Evolutionary conservation across 495 filamentous ascomycete species (phyloP).

Genomic region (Lepidopterella palustris): DNA sequence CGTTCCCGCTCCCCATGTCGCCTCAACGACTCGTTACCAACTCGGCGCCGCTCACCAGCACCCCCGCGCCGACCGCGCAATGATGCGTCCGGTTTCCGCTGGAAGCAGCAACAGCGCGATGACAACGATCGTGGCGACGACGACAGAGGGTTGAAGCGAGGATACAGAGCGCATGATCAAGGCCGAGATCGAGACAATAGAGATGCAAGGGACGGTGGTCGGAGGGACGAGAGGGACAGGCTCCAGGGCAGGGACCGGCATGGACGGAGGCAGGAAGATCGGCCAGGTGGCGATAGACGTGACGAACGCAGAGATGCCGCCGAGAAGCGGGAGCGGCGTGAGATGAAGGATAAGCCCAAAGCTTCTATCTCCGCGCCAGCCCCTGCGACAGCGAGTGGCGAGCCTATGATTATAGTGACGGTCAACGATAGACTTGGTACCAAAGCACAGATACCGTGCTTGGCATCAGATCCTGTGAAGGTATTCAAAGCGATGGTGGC

Average conservation of each 20-base stretch:
- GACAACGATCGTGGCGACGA: not conserved
- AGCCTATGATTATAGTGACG: constrained; percentile 85
- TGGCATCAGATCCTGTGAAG: constrained; percentile 71
- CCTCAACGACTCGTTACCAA: not conserved
- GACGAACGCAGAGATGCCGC: not conserved
- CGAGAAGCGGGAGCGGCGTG: constrained; percentile 1
- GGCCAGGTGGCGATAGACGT: constrained; percentile 1
- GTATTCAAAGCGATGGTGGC: constrained; percentile 89
- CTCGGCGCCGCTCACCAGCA: constrained; percentile 10
- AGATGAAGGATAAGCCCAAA: not conserved
- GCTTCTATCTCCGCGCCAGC: constrained; percentile 18
- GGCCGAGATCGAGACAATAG: not conserved
- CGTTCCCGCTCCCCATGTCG: constrained; percentile 15
- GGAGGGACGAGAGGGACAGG: not conserved
- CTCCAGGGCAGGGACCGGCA: not conserved
- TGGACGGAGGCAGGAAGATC: not conserved
- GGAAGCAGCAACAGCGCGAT: constrained; percentile 14
- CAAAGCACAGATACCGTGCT: constrained; percentile 80
- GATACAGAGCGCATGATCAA: constrained; percentile 9
- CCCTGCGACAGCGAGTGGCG: constrained; percentile 38
- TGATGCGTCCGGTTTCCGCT: constrained; percentile 23
- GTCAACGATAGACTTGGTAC: constrained; percentile 90
- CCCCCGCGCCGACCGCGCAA: constrained; percentile 10
- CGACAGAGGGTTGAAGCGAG: constrained; percentile 1
- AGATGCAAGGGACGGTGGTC: not conserved